phyloP scores from a whole-genome alignment of 108 stramenopile genomes.

The Skeletonema marinoi region DNA sequence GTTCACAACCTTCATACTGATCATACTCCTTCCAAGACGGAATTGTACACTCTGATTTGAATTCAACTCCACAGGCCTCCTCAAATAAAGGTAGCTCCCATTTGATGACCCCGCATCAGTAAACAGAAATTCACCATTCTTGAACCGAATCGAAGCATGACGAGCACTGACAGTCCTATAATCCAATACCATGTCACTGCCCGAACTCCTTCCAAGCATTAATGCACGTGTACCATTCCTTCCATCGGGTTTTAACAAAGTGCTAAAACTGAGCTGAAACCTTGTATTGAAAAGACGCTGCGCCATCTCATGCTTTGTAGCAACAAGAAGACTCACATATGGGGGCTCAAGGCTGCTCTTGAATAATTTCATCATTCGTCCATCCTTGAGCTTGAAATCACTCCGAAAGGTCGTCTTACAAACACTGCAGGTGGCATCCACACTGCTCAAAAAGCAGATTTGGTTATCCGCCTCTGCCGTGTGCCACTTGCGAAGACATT shows the following conservation, averaged over 20 bases:
- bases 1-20: constrained; percentile 89
- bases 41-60: constrained; percentile 83
- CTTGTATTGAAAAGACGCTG: constrained; percentile 95
- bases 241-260: constrained; percentile 89
- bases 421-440: constrained; percentile 95
- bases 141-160: constrained; percentile 88
- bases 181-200: constrained; percentile 96
- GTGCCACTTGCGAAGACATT: constrained; percentile 92
- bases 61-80: constrained; percentile 84
- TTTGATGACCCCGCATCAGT: constrained; percentile 90
- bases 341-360: constrained; percentile 93
- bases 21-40: constrained; percentile 84
- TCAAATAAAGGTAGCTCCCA: constrained; percentile 86
- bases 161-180: constrained; percentile 92
- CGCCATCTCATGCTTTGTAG: constrained; percentile 95
- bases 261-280: constrained; percentile 95
- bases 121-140: constrained; percentile 92
- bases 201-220: constrained; percentile 92
- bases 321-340: constrained; percentile 94
- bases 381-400: constrained; percentile 91
- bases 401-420: constrained; percentile 97
- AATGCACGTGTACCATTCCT: constrained; percentile 87
- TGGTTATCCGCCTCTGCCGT: constrained; percentile 91
- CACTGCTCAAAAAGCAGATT: constrained; percentile 94
- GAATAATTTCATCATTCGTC: constrained; percentile 89